Evolutionary conservation across 2,329 filamentous ascomycete species (phyloP), one percentile per base, ranked within the genome.

Genomic region (Teratosphaeria pseudoeucalypti): DNA sequence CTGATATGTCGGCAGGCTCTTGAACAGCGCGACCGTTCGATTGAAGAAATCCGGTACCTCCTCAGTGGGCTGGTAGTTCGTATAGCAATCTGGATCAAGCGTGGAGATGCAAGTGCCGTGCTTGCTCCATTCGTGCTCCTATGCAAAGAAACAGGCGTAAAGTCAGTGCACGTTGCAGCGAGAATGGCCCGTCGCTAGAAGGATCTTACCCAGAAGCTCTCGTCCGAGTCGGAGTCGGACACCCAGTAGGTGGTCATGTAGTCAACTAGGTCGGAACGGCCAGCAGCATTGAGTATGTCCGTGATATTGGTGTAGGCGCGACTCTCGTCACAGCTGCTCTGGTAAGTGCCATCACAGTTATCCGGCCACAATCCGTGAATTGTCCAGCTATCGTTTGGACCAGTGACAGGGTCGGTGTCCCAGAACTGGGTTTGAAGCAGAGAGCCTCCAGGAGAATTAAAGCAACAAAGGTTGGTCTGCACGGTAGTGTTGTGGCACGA

Each of bases 381-480:
- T 1, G 86, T 90, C 87, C 87, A 92, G 6, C 83, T 85, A 68
- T 89, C 81, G 55, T 73, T 74, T 2, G 88, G 87, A 0, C 88
- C 87, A 6, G 83, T 81, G 1, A 80, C 75, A 1, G 86, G 86
- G 60, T 81, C 70, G 0, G 83, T 81, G 68, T 91, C 87, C 88
- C 88, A 91, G 75, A 91, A 90, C 67, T 91, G 88, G 2, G 88
- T 90, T 72, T 84, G 82, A 4, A 90, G 78, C 54, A 91, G 75
- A 62, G 88, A 82, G 6, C 88, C 88, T 5, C 86, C 84, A 0
- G 87, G 87, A 26, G 82, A 79, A 68, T 88, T 88, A 76, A 90
- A 88, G 74, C 88, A 91, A 76, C 88, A 91, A 7, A 85, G 81
- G 67, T 90, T 79, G 56, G 78, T 71, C 19, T 82, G 79, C 6